phyloP scores from a whole-genome alignment of 805 yeast species.

The Metschnikowia borealis region DNA sequence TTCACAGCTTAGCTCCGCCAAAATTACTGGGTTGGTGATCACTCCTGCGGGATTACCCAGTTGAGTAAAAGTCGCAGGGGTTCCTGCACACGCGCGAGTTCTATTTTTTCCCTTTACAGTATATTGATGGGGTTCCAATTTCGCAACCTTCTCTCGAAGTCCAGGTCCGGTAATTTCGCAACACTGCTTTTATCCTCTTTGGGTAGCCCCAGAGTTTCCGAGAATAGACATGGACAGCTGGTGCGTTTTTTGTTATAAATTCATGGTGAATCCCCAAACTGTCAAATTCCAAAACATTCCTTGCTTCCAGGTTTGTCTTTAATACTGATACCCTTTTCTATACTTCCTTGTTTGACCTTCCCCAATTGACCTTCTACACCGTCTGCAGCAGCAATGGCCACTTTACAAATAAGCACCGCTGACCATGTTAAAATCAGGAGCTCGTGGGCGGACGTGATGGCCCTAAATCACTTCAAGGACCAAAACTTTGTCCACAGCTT shows the following conservation, averaged over 20 bases:
- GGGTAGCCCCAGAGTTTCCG: slow-evolving; percentile 1
- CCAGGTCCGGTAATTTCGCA: slow-evolving; percentile 5
- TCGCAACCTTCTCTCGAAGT: slow-evolving; percentile 1
- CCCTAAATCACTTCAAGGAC: slow-evolving; percentile 26
- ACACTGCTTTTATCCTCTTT: slow-evolving; percentile 3
- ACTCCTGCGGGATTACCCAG: background rate
- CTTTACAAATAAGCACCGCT: slow-evolving; percentile 7
- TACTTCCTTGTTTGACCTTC: background rate
- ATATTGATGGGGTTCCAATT: slow-evolving; percentile 1
- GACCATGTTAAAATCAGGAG: slow-evolving; percentile 23
- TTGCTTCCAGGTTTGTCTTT: background rate
- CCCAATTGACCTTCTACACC: background rate
- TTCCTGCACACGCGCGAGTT: background rate
- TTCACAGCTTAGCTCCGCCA: background rate
- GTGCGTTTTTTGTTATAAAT: background rate
- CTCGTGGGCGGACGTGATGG: slow-evolving; percentile 34
- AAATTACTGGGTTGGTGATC: background rate
- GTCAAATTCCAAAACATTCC: slow-evolving; percentile 1
- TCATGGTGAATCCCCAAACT: background rate
- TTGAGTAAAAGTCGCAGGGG: background rate
- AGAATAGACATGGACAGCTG: background rate
- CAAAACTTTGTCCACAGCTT: slow-evolving; percentile 29
- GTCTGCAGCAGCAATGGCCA: slow-evolving; percentile 5
- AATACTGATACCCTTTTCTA: background rate
- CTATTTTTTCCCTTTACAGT: slow-evolving; percentile 1